Evolutionary conservation across 1,139 yeast species (phyloP).

Genomic region (Barnettozyma hawaiiensis): DNA sequence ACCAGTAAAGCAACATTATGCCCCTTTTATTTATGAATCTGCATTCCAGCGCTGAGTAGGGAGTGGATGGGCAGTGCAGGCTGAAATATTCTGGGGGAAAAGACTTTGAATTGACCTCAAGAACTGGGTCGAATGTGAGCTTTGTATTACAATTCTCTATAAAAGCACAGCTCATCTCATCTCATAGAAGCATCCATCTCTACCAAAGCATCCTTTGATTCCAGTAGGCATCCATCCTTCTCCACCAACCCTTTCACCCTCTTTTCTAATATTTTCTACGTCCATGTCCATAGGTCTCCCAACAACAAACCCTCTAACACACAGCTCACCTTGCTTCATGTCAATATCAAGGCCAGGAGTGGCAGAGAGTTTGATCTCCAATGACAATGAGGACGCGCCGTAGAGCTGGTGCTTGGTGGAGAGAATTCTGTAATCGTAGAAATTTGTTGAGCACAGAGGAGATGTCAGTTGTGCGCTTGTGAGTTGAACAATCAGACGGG

Average conservation of each 20-base stretch:
- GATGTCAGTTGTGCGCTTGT: slow-evolving; percentile 47
- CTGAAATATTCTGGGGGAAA: too few relatives aligned
- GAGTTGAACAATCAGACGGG: slow-evolving; percentile 50
- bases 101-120: too few relatives aligned
- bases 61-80: too few relatives aligned
- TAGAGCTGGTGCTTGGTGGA: slow-evolving; percentile 29
- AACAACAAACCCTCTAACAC: slow-evolving; percentile 60
- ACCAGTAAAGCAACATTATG: too few relatives aligned
- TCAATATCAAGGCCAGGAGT: slow-evolving; percentile 32
- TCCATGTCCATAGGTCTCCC: slow-evolving; percentile 42
- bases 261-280: slow-evolving; percentile 26
- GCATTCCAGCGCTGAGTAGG: too few relatives aligned
- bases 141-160: background rate
- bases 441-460: slow-evolving; percentile 52
- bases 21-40: too few relatives aligned
- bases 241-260: slow-evolving; percentile 35
- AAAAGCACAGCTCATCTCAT: background rate
- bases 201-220: slow-evolving; percentile 56
- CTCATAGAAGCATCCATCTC: slow-evolving; percentile 66
- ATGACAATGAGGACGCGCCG: slow-evolving; percentile 31
- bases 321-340: slow-evolving; percentile 44
- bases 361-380: slow-evolving; percentile 38
- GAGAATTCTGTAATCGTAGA: slow-evolving; percentile 52
- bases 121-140: too few relatives aligned
- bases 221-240: slow-evolving; percentile 63